Percentiles rank a stretch among this genome's conserved stretches.
These are phyloP conservation scores for Lolium rigidum DNA, from an alignment of 176 grass and related monocot genomes.

Conservation along the genomic window DNA sequence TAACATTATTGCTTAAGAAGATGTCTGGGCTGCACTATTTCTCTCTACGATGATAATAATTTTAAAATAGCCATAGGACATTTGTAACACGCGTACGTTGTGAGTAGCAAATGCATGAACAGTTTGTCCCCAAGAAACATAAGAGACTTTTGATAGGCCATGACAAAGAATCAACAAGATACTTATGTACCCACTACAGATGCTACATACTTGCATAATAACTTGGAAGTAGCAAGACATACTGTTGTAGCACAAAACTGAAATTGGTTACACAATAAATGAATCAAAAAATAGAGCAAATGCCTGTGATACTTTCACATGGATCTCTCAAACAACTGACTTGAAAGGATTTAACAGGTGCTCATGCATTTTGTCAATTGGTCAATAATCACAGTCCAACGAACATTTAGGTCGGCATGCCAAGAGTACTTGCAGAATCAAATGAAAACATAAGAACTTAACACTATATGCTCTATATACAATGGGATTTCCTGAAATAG, in stretches of 20 bases:
- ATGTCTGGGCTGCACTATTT: neutral
- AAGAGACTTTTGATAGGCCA: too few species aligned
- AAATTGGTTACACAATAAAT: constrained; percentile 20
- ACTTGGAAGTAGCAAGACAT: constrained; percentile 1
- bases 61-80: neutral
- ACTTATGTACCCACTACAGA: neutral
- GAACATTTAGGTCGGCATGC: constrained; percentile 1
- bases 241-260: neutral
- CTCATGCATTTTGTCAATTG: constrained; percentile 33
- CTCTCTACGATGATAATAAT: neutral
- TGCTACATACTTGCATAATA: constrained; percentile 2
- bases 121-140: neutral
- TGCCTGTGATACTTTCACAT: constrained; percentile 5
- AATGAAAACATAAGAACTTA: neutral
- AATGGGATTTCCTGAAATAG: constrained; percentile 18
- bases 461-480: constrained; percentile 9
- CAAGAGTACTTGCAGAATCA: constrained; percentile 6
- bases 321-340: constrained; percentile 6
- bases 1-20: neutral
- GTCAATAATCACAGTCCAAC: neutral
- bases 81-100: neutral
- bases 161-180: too few species aligned
- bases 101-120: constrained; percentile 10
- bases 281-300: constrained; percentile 13
- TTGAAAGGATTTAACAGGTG: constrained; percentile 20